A percentile compares a stretch with the other conserved stretches of the same genome.
Evolutionary conservation across 2,329 filamentous ascomycete species (phyloP).

Genomic region (Allantophomopsis cytisporea): DNA sequence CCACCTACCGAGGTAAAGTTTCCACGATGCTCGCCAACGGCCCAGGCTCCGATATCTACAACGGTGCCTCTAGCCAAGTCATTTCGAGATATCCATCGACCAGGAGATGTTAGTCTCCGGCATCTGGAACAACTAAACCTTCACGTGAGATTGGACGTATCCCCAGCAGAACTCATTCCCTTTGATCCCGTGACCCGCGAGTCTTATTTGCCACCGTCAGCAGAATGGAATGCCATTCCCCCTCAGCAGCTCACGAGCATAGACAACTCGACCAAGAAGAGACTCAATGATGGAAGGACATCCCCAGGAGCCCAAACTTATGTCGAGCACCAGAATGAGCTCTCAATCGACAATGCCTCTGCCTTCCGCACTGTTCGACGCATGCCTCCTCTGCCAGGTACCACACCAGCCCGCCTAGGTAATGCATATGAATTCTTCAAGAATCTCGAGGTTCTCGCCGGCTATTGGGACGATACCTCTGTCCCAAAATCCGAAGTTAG

Average conservation of each 20-base stretch:
- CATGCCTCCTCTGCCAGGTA: constrained; percentile 37
- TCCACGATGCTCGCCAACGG: constrained; percentile 13
- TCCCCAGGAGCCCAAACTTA: constrained; percentile 46
- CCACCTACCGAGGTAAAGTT: constrained; percentile 14
- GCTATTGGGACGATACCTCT: constrained; percentile 50
- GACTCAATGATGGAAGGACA: constrained; percentile 35
- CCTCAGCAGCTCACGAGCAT: constrained; percentile 17
- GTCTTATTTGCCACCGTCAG: constrained; percentile 35
- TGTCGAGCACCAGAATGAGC: constrained; percentile 41
- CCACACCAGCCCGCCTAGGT: constrained; percentile 38
- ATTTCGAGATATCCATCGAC: constrained; percentile 34
- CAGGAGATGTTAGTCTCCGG: constrained; percentile 29
- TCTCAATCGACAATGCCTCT: constrained; percentile 39
- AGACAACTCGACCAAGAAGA: constrained; percentile 33
- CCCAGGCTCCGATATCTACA: constrained; percentile 20
- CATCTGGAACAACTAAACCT: constrained; percentile 45
- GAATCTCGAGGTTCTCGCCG: constrained; percentile 42
- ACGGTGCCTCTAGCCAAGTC: no score
- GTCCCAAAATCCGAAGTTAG: constrained; percentile 4
- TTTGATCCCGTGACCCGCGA: constrained; percentile 19
- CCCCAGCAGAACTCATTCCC: constrained; percentile 36
- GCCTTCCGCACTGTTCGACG: constrained; percentile 49
- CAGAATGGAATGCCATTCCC: constrained; percentile 29
- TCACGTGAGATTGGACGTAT: constrained; percentile 35
- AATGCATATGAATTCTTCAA: constrained; percentile 55